Base-by-base conservation (phyloP, 768 basidiomycete species). In the Suillus tomentosus region DNA sequence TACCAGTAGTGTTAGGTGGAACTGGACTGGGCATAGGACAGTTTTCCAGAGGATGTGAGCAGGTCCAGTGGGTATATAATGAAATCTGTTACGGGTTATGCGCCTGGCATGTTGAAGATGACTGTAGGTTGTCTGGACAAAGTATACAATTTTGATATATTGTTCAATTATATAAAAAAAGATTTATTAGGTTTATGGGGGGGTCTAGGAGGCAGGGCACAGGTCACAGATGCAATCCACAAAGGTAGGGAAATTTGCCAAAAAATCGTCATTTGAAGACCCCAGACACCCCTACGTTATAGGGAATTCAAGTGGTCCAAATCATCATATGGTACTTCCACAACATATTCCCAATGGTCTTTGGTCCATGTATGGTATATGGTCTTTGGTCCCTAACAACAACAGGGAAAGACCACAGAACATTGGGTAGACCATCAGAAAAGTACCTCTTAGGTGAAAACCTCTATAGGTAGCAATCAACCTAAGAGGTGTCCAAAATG, bases 361-460 rank as follows among this genome's bases (percentile, higher is more conserved):
- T n/a, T n/a, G n/a, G n/a, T n/a, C n/a, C n/a, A n/a, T n/a, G n/a
- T n/a, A n/a, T n/a, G n/a, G n/a, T n/a, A n/a, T n/a, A n/a, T n/a
- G 45, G n/a, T 47, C 45, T 51, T 51, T 31, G 50, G 24, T 51
- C 50, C 50, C 50, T 22, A 51, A 51, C 1, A 0, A 15, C 27
- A 3, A 51, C 27, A 51, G 50, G 27, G 50, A 51, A 51, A 51
- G 50, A 27, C 50, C 15, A 51, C 27, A 51, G 24, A 51, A 51
- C 50, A 51, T 4, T 31, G 50, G 27, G 50, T 8, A 31, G 50
- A 51, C 50, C 50, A 51, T 0, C 15, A 51, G 6, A 31, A 51
- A 27, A 51, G 50, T 51, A 51, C 50, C 27, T 51, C 27, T 51
- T 51, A 51, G 50, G 50, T 51, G 15, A 51, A 51, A 51, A 51